Base-by-base conservation (phyloP, 495 filamentous ascomycete species). In the Thermochaetoides thermophila region DNA sequence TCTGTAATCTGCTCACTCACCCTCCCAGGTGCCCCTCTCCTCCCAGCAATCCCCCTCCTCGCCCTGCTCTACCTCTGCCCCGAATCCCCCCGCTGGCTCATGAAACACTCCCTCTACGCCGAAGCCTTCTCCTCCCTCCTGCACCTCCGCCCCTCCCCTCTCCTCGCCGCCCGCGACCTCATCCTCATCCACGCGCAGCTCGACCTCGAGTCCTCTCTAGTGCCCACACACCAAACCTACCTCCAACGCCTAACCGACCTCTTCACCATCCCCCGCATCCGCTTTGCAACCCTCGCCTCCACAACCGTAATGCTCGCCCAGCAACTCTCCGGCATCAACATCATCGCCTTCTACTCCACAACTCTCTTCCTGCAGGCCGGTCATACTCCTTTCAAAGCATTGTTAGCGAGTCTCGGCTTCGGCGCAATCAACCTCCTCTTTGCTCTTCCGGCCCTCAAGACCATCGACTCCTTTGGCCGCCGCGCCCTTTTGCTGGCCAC, bases 301-400 rank as follows among this genome's bases (percentile, higher is more conserved):
- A 75, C 74, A 42, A 64, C 71, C 17, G 77, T 81, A 35, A 83
- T 81, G 77, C 69, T 79, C 34, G 73, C 73, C 3, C 79, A 89
- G 59, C 83, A 92, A 56, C 81, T 91, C 75, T 89, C 81, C 50
- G 80, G 81, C 39, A 80, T 77, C 48, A 81, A 80, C 57, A 79
- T 87, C 52, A 80, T 86, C 22, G 73, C 81, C n/a, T 89, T 87
- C 63, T 93, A 89, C 55, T 78, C 71, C 0, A 75, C 74, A 1
- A 79, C 79, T 2, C 13, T 43, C 17, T 43, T 43, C 40, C 44
- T 49, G 5, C 41, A 80, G 1, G 71, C 79, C 12, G 74, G 78
- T 14, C 69, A 71, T 13, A 52, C 23, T 32, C 54, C 67, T 11
- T 66, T 61, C 32, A 48, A 63, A 4, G 74, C 84, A 22, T 67